These are phyloP conservation scores for Polytrichum commune DNA, from an alignment of 225 moss, liverwort and hornwort genomes.

Conservation along the genomic window DNA sequence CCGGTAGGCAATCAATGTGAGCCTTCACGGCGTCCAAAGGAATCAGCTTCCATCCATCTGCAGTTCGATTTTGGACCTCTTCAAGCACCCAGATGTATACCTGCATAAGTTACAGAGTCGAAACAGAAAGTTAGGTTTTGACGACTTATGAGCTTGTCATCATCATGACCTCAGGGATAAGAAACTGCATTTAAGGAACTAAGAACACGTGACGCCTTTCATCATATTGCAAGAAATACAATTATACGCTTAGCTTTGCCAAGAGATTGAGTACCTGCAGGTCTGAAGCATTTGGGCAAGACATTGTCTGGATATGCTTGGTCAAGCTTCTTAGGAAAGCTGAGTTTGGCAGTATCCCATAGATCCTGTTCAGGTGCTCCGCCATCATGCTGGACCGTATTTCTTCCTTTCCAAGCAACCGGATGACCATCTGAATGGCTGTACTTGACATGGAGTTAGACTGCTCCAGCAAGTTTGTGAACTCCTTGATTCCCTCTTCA, in stretches of 20 bases:
- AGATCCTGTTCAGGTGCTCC: slow-evolving; percentile 31
- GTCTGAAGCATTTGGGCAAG: slow-evolving; percentile 1
- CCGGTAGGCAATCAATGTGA: slow-evolving; percentile 14
- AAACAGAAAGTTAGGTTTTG: not conserved
- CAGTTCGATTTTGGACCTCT: slow-evolving; percentile 33
- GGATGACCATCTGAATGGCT: slow-evolving; percentile 18
- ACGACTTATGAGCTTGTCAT: no score
- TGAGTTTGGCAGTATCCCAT: slow-evolving; percentile 32
- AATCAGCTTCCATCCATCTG: slow-evolving; percentile 44
- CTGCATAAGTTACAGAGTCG: slow-evolving; percentile 1
- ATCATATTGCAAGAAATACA: no score
- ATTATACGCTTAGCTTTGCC: not conserved
- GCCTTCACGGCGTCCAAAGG: slow-evolving; percentile 31
- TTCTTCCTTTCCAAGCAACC: slow-evolving; percentile 29
- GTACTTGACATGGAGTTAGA: slow-evolving; percentile 12
- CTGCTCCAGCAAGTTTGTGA: slow-evolving; percentile 17
- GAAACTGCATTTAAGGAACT: no score
- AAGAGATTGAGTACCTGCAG: not conserved
- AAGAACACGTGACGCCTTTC: no score
- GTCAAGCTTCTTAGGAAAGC: slow-evolving; percentile 24
- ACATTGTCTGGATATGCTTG: slow-evolving; percentile 17
- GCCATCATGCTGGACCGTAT: slow-evolving; percentile 32
- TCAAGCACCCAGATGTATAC: slow-evolving; percentile 30
- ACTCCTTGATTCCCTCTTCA: slow-evolving; percentile 9
- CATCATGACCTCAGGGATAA: no score